phyloP scores from a whole-genome alignment of 108 stramenopile species.

The Bacterosira constricta region DNA sequence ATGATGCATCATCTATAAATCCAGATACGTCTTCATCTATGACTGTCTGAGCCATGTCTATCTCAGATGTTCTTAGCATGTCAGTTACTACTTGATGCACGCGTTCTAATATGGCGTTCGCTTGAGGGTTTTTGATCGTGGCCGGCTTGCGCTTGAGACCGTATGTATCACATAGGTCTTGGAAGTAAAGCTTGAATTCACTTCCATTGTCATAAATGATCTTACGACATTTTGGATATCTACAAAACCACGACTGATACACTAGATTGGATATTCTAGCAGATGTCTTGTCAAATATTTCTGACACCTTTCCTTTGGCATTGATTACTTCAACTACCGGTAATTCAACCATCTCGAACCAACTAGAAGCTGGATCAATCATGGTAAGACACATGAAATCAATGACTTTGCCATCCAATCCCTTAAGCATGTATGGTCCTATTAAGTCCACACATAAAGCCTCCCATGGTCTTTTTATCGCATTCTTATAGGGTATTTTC shows the following conservation, averaged over 20 bases:
- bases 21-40: neutral
- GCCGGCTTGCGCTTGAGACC: constrained; percentile 28
- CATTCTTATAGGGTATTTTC: constrained; percentile 37
- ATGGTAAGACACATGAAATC: constrained; percentile 52
- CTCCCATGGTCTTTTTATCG: constrained; percentile 26
- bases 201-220: constrained; percentile 45
- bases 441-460: constrained; percentile 47
- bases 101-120: constrained; percentile 35
- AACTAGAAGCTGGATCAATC: constrained; percentile 48
- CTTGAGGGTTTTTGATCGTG: constrained; percentile 45
- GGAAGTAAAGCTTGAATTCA: constrained; percentile 47
- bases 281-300: constrained; percentile 30
- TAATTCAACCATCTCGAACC: constrained; percentile 52
- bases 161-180: constrained; percentile 19
- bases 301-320: too few species aligned
- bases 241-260: constrained; percentile 38
- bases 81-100: constrained; percentile 21
- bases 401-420: constrained; percentile 14
- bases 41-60: constrained; percentile 6
- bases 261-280: constrained; percentile 9
- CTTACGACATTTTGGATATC: constrained; percentile 38
- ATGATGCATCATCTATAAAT: constrained; percentile 28
- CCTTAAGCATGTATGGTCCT: constrained; percentile 46
- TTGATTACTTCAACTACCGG: constrained; percentile 15
- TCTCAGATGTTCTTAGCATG: constrained; percentile 24